phyloP scores from a whole-genome alignment of 164 flowering plant species.

The Annona squamosa region DNA sequence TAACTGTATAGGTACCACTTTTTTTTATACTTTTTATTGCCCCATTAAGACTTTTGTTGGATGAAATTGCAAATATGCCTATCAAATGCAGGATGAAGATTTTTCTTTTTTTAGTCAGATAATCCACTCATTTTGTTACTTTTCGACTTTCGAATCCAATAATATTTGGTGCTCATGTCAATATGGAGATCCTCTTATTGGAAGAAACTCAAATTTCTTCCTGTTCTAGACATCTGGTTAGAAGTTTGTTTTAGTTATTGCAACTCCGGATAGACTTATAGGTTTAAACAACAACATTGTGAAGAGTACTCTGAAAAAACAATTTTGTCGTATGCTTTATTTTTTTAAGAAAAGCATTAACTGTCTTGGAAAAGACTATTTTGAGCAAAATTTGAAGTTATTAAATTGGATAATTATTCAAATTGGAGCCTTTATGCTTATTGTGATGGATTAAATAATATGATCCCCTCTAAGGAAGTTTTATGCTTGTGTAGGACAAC shows the following conservation, averaged over 20 bases:
- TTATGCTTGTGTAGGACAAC: no score
- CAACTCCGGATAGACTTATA: no score
- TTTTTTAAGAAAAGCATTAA: neutral
- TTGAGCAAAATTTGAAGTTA: neutral
- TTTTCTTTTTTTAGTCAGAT: neutral
- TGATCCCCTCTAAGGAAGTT: neutral
- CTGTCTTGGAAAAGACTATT: neutral
- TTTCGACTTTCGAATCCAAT: neutral
- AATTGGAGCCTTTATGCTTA: neutral
- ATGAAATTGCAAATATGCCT: neutral
- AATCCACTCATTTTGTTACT: neutral
- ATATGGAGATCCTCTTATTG: no score
- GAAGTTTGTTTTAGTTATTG: no score
- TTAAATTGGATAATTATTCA: neutral
- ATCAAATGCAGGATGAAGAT: neutral
- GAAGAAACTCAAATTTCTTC: no score
- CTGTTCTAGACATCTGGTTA: no score
- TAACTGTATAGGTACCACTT: slow-evolving; percentile 43
- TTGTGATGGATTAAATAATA: neutral
- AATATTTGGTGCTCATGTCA: neutral
- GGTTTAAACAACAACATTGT: neutral
- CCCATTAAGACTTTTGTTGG: neutral
- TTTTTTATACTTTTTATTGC: neutral
- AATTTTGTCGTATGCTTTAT: no score
- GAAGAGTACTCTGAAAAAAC: neutral